Evolutionary conservation across 1,284 basidiomycete species (phyloP).

Genomic region (Meripilus lineatus): DNA sequence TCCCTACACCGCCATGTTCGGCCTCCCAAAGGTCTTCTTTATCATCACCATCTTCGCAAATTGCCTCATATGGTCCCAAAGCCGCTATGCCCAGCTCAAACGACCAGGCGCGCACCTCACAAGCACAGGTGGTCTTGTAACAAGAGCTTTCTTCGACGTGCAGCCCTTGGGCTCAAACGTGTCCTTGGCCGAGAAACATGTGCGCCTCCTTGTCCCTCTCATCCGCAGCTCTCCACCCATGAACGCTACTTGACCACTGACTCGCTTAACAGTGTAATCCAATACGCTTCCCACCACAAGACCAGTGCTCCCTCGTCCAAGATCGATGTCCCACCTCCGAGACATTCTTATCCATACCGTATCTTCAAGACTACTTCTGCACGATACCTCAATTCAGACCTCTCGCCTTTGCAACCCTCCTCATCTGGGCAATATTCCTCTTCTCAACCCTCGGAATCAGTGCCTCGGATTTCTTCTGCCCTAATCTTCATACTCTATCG

Average conservation of each 20-base stretch:
- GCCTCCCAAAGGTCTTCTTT: conserved; percentile 44
- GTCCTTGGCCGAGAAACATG: background rate
- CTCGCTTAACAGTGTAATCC: conserved; percentile 50
- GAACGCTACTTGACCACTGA: background rate
- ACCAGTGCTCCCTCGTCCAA: conserved; percentile 62
- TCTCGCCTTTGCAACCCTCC: conserved; percentile 52
- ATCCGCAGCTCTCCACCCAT: conserved; percentile 1
- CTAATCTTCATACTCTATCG: conserved; percentile 86
- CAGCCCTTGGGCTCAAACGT: background rate
- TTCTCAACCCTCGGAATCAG: conserved; percentile 90
- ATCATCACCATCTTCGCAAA: conserved; percentile 46
- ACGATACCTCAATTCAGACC: conserved; percentile 47
- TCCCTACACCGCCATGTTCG: conserved; percentile 32
- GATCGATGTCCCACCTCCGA: conserved; percentile 47
- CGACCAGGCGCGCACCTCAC: conserved; percentile 13
- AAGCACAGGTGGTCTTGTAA: conserved; percentile 10
- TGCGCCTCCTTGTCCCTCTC: background rate
- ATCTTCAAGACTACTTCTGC: conserved; percentile 69
- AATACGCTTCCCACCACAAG: conserved; percentile 41
- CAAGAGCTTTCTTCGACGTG: conserved; percentile 15
- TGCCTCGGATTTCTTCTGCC: conserved; percentile 94
- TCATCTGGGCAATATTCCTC: conserved; percentile 78
- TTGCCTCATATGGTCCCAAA: conserved; percentile 61
- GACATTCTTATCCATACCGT: conserved; percentile 67
- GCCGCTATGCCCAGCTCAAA: conserved; percentile 43